A percentile compares a stretch with the other conserved stretches of the same genome.
phyloP scores from a whole-genome alignment of 2,329 filamentous ascomycete genomes.

The Elsinoe arachidis region DNA sequence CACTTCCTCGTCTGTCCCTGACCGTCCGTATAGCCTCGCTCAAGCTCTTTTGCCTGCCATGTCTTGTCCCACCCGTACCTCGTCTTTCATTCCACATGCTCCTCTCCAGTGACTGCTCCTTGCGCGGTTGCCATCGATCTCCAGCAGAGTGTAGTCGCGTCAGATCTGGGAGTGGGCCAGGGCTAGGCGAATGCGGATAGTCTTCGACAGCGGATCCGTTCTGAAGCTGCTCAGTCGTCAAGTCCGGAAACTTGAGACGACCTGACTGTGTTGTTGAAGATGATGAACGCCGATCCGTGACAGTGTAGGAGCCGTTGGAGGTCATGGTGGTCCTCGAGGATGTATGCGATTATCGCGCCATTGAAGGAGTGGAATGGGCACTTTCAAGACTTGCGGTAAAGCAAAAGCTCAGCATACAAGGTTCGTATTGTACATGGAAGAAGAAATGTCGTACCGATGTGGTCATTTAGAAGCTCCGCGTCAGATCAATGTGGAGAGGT shows the following conservation, averaged over 20 bases:
- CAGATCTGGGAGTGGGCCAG: conserved; percentile 26
- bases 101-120: conserved; percentile 33
- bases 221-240: conserved; percentile 34
- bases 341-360: conserved; percentile 6
- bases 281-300: conserved; percentile 16
- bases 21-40: conserved; percentile 81
- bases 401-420: background rate
- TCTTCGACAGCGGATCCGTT: conserved; percentile 23
- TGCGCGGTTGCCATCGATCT: conserved; percentile 56
- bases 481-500: too few relatives aligned
- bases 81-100: conserved; percentile 36
- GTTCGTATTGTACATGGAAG: background rate
- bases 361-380: background rate
- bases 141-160: conserved; percentile 28
- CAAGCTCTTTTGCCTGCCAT: conserved; percentile 74
- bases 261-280: conserved; percentile 18
- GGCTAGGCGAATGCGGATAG: conserved; percentile 22
- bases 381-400: background rate
- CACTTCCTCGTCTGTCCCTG: conserved; percentile 68
- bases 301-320: conserved; percentile 4
- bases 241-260: conserved; percentile 39
- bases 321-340: conserved; percentile 6
- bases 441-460: too few relatives aligned
- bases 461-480: too few relatives aligned
- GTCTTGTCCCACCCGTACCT: conserved; percentile 36